Evolutionary conservation across 2,329 filamentous ascomycete species (phyloP).

Genomic region (Tolypocladium album): DNA sequence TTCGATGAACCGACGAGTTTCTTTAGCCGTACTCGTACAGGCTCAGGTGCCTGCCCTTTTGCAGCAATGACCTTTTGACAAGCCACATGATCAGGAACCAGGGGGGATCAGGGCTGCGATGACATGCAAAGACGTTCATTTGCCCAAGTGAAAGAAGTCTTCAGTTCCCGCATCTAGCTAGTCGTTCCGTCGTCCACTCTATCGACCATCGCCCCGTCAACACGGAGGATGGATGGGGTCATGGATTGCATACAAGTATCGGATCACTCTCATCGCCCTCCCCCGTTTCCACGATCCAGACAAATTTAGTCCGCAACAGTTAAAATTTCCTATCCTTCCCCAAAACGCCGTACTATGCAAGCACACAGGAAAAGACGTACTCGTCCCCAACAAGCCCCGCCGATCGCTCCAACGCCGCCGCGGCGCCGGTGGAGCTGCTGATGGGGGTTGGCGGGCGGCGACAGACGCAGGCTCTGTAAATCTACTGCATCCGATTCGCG

Average conservation of each 20-base stretch:
- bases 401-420: not conserved
- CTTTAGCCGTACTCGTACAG: not conserved
- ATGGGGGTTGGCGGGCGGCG: not conserved
- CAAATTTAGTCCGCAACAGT: conserved; percentile 1
- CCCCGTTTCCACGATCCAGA: conserved; percentile 4
- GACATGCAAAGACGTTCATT: not conserved
- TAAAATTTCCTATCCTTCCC: conserved; percentile 18
- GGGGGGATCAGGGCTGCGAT: not conserved
- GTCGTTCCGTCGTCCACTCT: conserved; percentile 1
- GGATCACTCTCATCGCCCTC: conserved; percentile 10
- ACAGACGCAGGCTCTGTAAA: not conserved
- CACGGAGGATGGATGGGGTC: not conserved
- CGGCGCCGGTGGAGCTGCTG: not conserved
- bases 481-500: conserved; percentile 32
- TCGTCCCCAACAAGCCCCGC: not conserved
- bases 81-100: not conserved
- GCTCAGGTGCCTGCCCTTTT: not conserved
- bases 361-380: conserved; percentile 23
- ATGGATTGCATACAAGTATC: not conserved
- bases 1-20: not conserved
- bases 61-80: not conserved
- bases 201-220: not conserved
- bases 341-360: conserved; percentile 32
- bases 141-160: conserved; percentile 1
- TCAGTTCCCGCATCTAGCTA: conserved; percentile 1